Conservation (phyloP, 2,329 filamentous ascomycete species). For the Aureobasidium sp. region DNA sequence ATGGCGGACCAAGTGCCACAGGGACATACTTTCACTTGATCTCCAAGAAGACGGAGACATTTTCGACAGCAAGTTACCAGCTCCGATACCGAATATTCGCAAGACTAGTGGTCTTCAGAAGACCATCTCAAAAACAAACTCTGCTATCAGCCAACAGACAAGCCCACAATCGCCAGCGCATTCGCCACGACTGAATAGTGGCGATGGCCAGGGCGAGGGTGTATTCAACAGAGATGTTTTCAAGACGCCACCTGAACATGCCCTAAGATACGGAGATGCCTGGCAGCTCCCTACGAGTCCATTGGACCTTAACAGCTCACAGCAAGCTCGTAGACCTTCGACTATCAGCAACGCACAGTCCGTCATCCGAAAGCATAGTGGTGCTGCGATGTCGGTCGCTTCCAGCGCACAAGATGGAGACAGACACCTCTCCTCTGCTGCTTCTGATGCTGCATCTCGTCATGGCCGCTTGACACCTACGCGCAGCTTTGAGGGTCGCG, state of each 20-base stretch:
- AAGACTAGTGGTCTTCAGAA: constrained; percentile 7
- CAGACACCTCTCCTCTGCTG: constrained; percentile 20
- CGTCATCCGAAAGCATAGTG: constrained; percentile 11
- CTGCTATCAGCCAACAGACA: background rate
- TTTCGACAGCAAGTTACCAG: constrained; percentile 15
- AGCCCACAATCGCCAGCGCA: constrained; percentile 2
- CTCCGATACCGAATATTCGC: background rate
- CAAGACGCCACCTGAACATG: constrained; percentile 40
- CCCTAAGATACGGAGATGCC: constrained; percentile 21
- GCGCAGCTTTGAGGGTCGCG: constrained; percentile 20
- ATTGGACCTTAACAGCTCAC: constrained; percentile 26
- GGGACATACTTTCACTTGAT: constrained; percentile 78
- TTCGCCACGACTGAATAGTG: constrained; percentile 19
- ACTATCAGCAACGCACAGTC: constrained; percentile 24
- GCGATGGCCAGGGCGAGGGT: background rate
- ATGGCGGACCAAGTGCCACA: constrained; percentile 84
- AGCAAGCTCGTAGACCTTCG: constrained; percentile 29
- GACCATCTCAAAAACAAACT: constrained; percentile 15
- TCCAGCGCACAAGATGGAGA: constrained; percentile 24
- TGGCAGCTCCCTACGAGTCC: constrained; percentile 30
- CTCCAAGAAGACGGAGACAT: constrained; percentile 64
- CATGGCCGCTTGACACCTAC: constrained; percentile 19
- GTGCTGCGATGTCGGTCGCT: constrained; percentile 2
- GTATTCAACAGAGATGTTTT: constrained; percentile 32
- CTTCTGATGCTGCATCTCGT: constrained; percentile 19